Evolutionary conservation across 495 filamentous ascomycete genomes (phyloP).

Genomic region (Pseudoneurospora amorphoporcata): DNA sequence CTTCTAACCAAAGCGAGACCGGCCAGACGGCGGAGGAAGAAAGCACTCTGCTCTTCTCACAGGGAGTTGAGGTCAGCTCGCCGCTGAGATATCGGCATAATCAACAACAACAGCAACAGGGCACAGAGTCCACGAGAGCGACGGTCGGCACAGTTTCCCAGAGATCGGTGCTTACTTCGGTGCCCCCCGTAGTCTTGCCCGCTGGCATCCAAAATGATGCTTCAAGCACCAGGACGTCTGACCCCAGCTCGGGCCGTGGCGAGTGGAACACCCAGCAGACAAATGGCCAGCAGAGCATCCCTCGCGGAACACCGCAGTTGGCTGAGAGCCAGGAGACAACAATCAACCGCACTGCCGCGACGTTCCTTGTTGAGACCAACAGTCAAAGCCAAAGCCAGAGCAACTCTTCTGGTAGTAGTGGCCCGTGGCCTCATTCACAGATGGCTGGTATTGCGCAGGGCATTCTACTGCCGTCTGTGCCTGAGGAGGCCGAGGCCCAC

Average conservation of each 20-base stretch:
- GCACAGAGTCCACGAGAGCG: conserved; percentile 20
- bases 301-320: conserved; percentile 35
- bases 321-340: conserved; percentile 42
- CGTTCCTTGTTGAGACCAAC: neutral
- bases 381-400: conserved; percentile 19
- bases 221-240: conserved; percentile 71
- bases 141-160: conserved; percentile 48
- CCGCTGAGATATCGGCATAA: neutral
- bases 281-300: conserved; percentile 37
- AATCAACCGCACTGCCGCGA: neutral
- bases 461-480: conserved; percentile 16
- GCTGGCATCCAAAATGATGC: conserved; percentile 73
- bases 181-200: conserved; percentile 66
- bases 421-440: conserved; percentile 41
- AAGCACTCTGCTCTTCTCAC: neutral
- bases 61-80: neutral
- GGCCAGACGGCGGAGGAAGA: conserved; percentile 49
- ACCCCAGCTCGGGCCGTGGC: conserved; percentile 52
- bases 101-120: neutral
- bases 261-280: conserved; percentile 55
- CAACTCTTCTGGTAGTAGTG: conserved; percentile 28
- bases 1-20: conserved; percentile 44
- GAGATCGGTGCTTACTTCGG: conserved; percentile 58
- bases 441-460: conserved; percentile 36
- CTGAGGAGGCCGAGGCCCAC: neutral